Percentiles rank a stretch among this genome's conserved stretches.
These are phyloP conservation scores for Mycena pura DNA, from an alignment of 768 basidiomycete genomes.

Conservation along the genomic window DNA sequence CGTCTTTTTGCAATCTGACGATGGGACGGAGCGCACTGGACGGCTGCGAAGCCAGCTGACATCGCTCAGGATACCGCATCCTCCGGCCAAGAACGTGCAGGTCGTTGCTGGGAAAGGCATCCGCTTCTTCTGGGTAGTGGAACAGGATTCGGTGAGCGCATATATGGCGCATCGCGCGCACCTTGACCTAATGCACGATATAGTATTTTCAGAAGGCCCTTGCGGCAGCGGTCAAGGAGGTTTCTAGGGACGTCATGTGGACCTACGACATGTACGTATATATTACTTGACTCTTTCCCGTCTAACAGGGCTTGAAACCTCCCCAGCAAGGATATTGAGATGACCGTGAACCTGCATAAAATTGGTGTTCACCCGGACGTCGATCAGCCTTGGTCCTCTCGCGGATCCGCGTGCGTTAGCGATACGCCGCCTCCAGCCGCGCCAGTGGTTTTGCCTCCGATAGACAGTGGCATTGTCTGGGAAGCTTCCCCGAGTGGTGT, in stretches of 20 bases:
- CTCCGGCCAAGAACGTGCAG: slow-evolving; percentile 5
- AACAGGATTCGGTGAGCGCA: neutral
- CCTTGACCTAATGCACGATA: neutral
- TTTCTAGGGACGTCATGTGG: neutral
- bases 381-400: neutral
- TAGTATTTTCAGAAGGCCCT: neutral
- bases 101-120: neutral
- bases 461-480: too few relatives aligned
- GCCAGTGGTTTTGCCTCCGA: too few relatives aligned
- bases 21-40: neutral
- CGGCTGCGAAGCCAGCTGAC: slow-evolving; percentile 7
- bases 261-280: neutral
- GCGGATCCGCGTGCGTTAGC: too few relatives aligned
- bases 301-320: neutral
- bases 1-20: neutral
- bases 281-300: neutral
- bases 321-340: neutral
- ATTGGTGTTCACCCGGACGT: neutral
- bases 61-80: slow-evolving; percentile 11
- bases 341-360: neutral
- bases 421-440: too few relatives aligned
- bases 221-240: neutral
- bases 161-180: neutral
- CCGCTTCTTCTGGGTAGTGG: slow-evolving; percentile 9
- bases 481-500: neutral